A percentile compares a stretch with the other conserved stretches of the same genome.
Evolutionary conservation across 1,139 yeast species (phyloP).

Genomic region (Yamadazyma blattariae): DNA sequence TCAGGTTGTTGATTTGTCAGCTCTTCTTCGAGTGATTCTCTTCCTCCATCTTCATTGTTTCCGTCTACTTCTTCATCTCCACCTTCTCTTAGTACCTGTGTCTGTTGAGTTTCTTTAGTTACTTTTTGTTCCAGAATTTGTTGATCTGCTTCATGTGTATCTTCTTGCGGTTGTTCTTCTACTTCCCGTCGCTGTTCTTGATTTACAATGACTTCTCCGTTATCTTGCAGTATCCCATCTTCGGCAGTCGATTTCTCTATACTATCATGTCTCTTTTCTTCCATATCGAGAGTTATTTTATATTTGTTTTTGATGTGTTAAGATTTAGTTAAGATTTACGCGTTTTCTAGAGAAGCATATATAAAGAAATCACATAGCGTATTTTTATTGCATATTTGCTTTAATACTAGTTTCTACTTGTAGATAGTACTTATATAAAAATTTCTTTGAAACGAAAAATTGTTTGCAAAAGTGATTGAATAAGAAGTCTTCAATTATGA

Average conservation of each 20-base stretch:
- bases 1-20: background rate
- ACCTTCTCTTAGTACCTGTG: background rate
- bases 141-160: background rate
- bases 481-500: slow-evolving; percentile 12
- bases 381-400: no score
- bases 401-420: slow-evolving; percentile 1
- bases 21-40: background rate
- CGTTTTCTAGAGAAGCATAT: no score
- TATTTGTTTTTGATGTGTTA: no score
- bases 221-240: background rate
- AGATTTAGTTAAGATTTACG: no score
- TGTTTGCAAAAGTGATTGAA: slow-evolving; percentile 9
- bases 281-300: no score
- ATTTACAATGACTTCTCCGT: background rate
- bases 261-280: no score
- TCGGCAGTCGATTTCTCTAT: background rate
- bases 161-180: no score
- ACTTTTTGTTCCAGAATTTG: background rate
- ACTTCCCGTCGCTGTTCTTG: background rate
- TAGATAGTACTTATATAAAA: slow-evolving; percentile 3
- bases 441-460: slow-evolving; percentile 5
- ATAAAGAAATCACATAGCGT: no score
- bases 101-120: background rate
- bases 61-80: background rate
- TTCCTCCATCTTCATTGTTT: background rate